Conservation (phyloP, 2,329 filamentous ascomycete species). For the Colletotrichum sp. region DNA sequence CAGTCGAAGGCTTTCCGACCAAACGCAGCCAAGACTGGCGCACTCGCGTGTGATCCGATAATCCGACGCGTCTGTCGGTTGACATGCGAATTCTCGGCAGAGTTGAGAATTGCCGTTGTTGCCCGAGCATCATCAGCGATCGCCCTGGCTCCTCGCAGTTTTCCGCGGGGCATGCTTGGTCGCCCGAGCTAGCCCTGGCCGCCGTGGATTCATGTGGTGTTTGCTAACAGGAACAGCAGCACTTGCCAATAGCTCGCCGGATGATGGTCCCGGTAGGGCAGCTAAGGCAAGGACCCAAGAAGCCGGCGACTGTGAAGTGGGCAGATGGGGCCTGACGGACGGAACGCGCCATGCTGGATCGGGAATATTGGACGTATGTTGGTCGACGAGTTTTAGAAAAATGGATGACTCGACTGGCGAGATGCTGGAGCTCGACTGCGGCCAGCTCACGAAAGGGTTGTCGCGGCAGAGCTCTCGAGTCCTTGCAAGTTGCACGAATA, state of each 20-base stretch:
- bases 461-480: not conserved
- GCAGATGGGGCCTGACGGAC: not conserved
- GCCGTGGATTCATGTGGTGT: not conserved
- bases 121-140: not conserved
- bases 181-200: not conserved
- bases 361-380: not conserved
- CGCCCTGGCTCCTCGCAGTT: not conserved
- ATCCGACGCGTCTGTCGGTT: not conserved
- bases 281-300: not conserved
- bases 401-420: not conserved
- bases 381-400: not conserved
- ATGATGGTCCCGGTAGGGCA: not conserved
- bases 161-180: conserved; percentile 1
- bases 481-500: not conserved
- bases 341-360: not conserved
- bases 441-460: not conserved
- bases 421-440: not conserved
- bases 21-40: not conserved
- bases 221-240: not conserved
- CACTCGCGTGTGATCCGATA: not conserved
- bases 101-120: conserved; percentile 2
- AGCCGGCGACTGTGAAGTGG: not conserved
- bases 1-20: not conserved
- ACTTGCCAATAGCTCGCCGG: not conserved
- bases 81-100: not conserved